Evolutionary conservation across 805 yeast genomes (phyloP).

Genomic region (Spathaspora hagerdaliae): DNA sequence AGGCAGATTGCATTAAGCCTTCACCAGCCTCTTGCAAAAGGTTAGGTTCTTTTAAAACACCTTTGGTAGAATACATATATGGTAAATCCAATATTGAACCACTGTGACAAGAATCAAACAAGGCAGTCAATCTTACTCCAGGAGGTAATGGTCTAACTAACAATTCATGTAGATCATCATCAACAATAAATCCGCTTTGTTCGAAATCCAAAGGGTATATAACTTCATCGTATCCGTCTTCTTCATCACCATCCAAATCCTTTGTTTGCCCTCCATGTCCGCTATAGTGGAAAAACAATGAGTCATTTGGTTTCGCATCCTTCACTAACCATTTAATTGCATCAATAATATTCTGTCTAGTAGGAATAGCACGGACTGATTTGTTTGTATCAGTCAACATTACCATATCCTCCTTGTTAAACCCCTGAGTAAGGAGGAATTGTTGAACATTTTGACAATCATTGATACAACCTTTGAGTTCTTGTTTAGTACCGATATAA

Average conservation of each 20-base stretch:
- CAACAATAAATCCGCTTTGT: constrained; percentile 61
- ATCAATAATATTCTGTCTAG: constrained; percentile 62
- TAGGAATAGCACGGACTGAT: constrained; percentile 52
- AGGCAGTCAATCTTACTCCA: constrained; percentile 74
- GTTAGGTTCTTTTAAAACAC: constrained; percentile 77
- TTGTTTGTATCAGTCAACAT: constrained; percentile 55
- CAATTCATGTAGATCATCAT: constrained; percentile 69
- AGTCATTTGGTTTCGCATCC: constrained; percentile 72
- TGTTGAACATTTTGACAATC: constrained; percentile 57
- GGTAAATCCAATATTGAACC: constrained; percentile 83
- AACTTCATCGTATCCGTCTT: constrained; percentile 67
- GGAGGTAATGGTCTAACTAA: constrained; percentile 66
- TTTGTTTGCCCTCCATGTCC: constrained; percentile 81
- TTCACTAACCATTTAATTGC: constrained; percentile 82
- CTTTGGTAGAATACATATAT: constrained; percentile 75
- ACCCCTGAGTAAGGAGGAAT: constrained; percentile 44
- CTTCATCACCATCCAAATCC: constrained; percentile 73
- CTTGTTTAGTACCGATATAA: constrained; percentile 61
- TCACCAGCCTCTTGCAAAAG: constrained; percentile 70
- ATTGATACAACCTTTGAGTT: constrained; percentile 74
- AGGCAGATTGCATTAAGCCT: constrained; percentile 57
- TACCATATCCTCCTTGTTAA: constrained; percentile 52
- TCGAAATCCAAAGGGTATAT: constrained; percentile 74
- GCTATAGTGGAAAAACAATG: constrained; percentile 76
- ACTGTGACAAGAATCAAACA: constrained; percentile 84